Base-by-base conservation (phyloP, 495 filamentous ascomycete species). In the Aspergillus baeticus region DNA sequence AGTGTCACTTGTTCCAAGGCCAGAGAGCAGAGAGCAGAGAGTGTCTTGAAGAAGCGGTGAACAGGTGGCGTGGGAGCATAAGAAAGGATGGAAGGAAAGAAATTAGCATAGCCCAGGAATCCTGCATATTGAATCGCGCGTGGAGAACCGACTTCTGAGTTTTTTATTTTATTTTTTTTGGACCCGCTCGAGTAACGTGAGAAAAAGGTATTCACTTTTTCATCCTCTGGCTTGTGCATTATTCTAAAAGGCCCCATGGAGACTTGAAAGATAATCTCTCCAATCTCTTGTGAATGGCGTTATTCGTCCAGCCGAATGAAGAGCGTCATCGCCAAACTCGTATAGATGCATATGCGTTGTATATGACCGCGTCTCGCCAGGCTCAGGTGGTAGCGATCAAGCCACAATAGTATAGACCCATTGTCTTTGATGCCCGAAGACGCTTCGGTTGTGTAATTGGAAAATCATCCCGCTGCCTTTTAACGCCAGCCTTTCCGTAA, bases 41-140 rank as follows among this genome's bases (percentile, higher is more conserved):
- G 23, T 46, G n/a, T 37, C 29, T 22, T 7, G 53, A 64, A 63
- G 58, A 38, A 62, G 62, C 62, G 62, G 62, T 63, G 62, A 60
- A 52, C 58, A 48, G 45, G 33, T 17, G 15, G 18, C 35, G 50
- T 21, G 17, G 26, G 38, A 46, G 39, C 21, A 42, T 11, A 14
- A 31, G 37, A 43, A 34, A 18, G 22, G 51, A 53, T 38, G 42
- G 43, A 46, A 48, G 26, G 48, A 22, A 53, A 59, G 39, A 50
- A 36, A 31, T 22, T 48, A 47, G 18, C 21, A 49, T 13, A 15
- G 37, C 22, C 21, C 42, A 33, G 41, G 44, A 47, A 36, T 45
- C 39, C 23, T 50, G 57, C 17, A 49, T 37, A 18, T 51, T 33
- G 15, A 21, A 35, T 14, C n/a, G 6, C 37, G 11, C 14, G 10